phyloP scores from a whole-genome alignment of 306 rosid species.

The Geum urbanum region DNA sequence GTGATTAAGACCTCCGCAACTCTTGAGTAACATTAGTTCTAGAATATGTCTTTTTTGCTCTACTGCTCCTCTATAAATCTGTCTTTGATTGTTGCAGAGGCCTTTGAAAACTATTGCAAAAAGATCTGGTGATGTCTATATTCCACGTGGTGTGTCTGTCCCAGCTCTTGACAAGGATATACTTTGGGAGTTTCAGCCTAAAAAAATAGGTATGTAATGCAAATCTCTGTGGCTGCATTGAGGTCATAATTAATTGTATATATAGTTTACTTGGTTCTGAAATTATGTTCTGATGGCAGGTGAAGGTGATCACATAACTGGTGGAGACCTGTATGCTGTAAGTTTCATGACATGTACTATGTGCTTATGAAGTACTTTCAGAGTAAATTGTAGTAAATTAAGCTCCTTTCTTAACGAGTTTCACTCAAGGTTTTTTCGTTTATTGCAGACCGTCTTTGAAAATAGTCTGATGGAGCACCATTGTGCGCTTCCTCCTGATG shows the following conservation, averaged over 20 bases:
- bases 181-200: constrained; percentile 96
- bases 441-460: constrained; percentile 75
- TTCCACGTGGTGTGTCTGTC: constrained; percentile 96
- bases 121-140: constrained; percentile 93
- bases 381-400: neutral
- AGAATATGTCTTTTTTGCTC: neutral
- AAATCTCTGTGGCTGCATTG: neutral
- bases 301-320: constrained; percentile 86
- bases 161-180: constrained; percentile 95
- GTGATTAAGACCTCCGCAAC: neutral
- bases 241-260: neutral
- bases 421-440: constrained; percentile 21
- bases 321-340: constrained; percentile 98
- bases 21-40: neutral
- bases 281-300: constrained; percentile 46
- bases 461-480: constrained; percentile 92
- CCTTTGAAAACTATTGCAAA: constrained; percentile 97
- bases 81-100: constrained; percentile 46
- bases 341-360: constrained; percentile 32
- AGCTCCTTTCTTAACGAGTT: constrained; percentile 14
- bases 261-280: constrained; percentile 5
- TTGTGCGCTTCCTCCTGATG: constrained; percentile 86
- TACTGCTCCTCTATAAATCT: constrained; percentile 2
- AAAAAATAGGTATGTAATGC: constrained; percentile 56
- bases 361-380: constrained; percentile 12